Evolutionary conservation across 345 rosid genomes (phyloP), one percentile per base, ranked within the genome.

Genomic region (Balakata baccata): DNA sequence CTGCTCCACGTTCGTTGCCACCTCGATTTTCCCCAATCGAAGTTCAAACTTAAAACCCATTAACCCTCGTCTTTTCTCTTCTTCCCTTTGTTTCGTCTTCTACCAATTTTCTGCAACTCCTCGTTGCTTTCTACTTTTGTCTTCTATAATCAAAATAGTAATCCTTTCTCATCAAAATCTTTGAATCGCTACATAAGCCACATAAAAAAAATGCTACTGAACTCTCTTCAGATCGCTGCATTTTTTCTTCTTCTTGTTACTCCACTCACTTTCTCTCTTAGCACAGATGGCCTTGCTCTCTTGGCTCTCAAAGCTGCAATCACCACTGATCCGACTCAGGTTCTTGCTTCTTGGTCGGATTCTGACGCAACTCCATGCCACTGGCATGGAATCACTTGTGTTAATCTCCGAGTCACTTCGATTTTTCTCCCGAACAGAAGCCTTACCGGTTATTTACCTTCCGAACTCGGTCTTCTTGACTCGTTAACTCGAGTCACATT

Each of bases 271-370:
- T 70, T 76, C 9, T 82, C 89, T 22, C 78, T 95, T 63, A 92
- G 75, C 70, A 81, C 82, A 11, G 99, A 95, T 73, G 99, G 99
- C 11, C 85, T 95, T 12, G 87, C 98, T 17, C 95, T 95, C 11
- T 87, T 95, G 2, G 96, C 99, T 70, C 92, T 95, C 62, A 95
- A 91, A 79, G 87, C 89, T 14, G 98, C 98, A 52, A 76, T 90
- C 59, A 60, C 76, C 0, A 23, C 82, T 7, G 99, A 95, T 81
- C 97, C 98, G 25, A 80, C 92, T 69, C 79, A 81, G 18, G 66
- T 79, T 6, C 83, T 92, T 53, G 65, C 65, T 18, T 83, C 92
- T 0, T 95, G 99, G 99, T 81, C 85, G 3, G 96, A 90, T 43
- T 84, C 88, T 6, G 99, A 95, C 79, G 50, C 78, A 3, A 87